A percentile compares a stretch with the other conserved stretches of the same genome.
These are phyloP conservation scores for Cryptococcus hybrid DNA, from an alignment of 1,284 basidiomycete genomes.

Conservation along the genomic window DNA sequence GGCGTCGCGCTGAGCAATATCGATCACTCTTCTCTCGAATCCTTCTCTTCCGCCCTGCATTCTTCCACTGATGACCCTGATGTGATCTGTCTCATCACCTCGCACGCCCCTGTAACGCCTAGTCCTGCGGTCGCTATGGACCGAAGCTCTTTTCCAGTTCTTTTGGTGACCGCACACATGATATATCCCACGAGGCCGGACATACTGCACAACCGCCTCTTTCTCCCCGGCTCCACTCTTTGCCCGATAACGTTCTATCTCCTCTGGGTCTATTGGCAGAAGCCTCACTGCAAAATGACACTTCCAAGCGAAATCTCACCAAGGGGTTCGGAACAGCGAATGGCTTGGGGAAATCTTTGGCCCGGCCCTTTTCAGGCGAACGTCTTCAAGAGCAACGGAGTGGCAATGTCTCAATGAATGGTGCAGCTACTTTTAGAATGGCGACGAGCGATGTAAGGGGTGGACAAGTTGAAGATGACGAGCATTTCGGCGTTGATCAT, in stretches of 20 bases:
- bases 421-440: slow-evolving; percentile 18
- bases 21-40: slow-evolving; percentile 57
- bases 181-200: slow-evolving; percentile 24
- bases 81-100: slow-evolving; percentile 76
- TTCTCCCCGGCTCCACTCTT: slow-evolving; percentile 76
- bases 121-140: slow-evolving; percentile 35
- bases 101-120: slow-evolving; percentile 54
- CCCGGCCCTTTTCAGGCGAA: neutral
- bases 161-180: slow-evolving; percentile 24
- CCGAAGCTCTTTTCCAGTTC: slow-evolving; percentile 19
- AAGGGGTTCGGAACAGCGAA: neutral
- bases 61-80: slow-evolving; percentile 53
- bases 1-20: slow-evolving; percentile 64
- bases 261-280: slow-evolving; percentile 88
- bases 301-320: neutral
- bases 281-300: slow-evolving; percentile 74
- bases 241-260: slow-evolving; percentile 87
- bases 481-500: slow-evolving; percentile 5
- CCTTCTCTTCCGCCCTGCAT: slow-evolving; percentile 42
- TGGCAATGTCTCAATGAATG: slow-evolving; percentile 2
- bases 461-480: slow-evolving; percentile 15
- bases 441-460: slow-evolving; percentile 42
- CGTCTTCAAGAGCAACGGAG: neutral
- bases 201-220: slow-evolving; percentile 39
- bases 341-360: neutral